Conservation (phyloP, 2,329 filamentous ascomycete genomes). For the Rhexocercosporidium sp. region DNA sequence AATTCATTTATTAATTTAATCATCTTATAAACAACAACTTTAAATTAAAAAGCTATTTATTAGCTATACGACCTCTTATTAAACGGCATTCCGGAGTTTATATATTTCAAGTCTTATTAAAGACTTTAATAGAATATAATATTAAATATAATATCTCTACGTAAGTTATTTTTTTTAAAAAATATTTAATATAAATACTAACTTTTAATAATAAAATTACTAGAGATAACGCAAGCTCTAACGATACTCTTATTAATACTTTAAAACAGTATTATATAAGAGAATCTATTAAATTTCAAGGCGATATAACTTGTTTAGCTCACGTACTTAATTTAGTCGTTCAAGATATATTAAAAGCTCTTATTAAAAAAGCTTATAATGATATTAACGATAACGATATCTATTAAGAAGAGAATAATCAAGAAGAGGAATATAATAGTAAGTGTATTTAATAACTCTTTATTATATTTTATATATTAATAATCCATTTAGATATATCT, state of each 20-base stretch:
- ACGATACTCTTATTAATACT: not conserved
- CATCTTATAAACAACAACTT: not conserved
- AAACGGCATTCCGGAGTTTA: not conserved
- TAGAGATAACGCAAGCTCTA: not conserved
- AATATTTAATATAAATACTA: not conserved
- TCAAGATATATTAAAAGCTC: not conserved
- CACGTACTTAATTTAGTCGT: not conserved
- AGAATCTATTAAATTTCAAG: not conserved
- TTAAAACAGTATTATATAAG: not conserved
- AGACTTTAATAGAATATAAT: not conserved
- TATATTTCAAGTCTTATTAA: not conserved
- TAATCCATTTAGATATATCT: not conserved
- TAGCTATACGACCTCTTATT: too few species aligned
- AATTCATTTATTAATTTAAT: not conserved
- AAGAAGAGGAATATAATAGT: not conserved
- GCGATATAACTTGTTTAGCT: not conserved
- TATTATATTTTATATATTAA: not conserved
- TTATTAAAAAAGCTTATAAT: not conserved
- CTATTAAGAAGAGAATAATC: not conserved
- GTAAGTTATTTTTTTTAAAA: not conserved
- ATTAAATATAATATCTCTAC: not conserved
- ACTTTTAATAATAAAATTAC: not conserved
- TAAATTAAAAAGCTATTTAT: not conserved
- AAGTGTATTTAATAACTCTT: not conserved
- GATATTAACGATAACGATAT: not conserved